A percentile compares a stretch with the other conserved stretches of the same genome.
Conservation (phyloP, 2,329 filamentous ascomycete species). For the Phoma sp. region DNA sequence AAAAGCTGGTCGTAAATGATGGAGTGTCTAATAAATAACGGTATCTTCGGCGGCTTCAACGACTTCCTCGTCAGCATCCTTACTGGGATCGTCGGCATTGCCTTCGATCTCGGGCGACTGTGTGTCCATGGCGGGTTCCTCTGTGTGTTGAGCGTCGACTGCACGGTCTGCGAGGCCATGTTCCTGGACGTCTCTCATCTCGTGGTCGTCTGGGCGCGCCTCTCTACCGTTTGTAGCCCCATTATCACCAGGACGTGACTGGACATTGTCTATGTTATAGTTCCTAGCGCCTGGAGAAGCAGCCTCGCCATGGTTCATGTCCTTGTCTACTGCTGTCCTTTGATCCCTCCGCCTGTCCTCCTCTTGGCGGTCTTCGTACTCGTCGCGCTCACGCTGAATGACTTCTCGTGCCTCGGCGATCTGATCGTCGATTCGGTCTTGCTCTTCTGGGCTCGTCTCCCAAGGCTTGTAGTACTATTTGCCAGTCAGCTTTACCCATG, state of each 20-base stretch:
- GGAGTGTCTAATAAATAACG: constrained; percentile 75
- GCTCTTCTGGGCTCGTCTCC: constrained; percentile 72
- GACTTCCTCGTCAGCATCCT: constrained; percentile 69
- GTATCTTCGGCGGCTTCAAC: constrained; percentile 85
- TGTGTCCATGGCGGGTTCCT: constrained; percentile 28
- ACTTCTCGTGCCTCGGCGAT: constrained; percentile 67
- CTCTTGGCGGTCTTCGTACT: constrained; percentile 61
- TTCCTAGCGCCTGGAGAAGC: constrained; percentile 33
- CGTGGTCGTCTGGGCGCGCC: constrained; percentile 28
- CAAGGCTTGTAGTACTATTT: constrained; percentile 84
- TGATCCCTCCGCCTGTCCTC: constrained; percentile 33
- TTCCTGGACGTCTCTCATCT: constrained; percentile 35
- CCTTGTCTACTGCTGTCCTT: constrained; percentile 16
- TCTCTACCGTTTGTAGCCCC: constrained; percentile 34
- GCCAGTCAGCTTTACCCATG: constrained; percentile 32
- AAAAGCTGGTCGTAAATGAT: neutral
- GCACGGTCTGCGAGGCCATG: constrained; percentile 25
- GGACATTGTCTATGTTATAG: constrained; percentile 29
- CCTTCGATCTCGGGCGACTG: constrained; percentile 35
- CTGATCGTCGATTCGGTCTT: constrained; percentile 74
- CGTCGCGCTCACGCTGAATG: constrained; percentile 69
- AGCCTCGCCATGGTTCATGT: constrained; percentile 24
- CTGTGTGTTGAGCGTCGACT: constrained; percentile 21
- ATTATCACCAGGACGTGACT: constrained; percentile 28
- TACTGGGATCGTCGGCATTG: constrained; percentile 44